Conservation (phyloP, 805 yeast genomes). For the Cyberlindnera nakhonratchasimensis region DNA sequence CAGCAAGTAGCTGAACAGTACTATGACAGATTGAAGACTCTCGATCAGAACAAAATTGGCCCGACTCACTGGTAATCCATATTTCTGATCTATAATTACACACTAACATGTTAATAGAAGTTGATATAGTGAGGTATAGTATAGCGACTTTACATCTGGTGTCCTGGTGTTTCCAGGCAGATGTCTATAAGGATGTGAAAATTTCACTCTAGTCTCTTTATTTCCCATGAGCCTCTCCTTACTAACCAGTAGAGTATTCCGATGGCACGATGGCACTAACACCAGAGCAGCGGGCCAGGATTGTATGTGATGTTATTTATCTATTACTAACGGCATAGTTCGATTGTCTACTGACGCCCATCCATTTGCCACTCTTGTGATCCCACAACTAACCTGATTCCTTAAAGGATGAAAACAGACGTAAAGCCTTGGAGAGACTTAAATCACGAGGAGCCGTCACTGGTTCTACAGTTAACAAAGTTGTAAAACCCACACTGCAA, state of each 20-base stretch:
- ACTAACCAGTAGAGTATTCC: too few relatives aligned
- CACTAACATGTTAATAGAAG: too few relatives aligned
- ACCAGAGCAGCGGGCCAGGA: constrained; percentile 31
- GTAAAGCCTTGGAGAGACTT: constrained; percentile 57
- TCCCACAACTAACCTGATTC: neutral
- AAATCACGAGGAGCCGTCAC: constrained; percentile 39
- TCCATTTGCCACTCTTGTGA: neutral
- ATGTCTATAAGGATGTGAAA: neutral
- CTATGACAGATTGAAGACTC: too few relatives aligned
- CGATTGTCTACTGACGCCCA: neutral
- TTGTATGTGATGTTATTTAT: constrained; percentile 26
- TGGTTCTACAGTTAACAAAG: constrained; percentile 16
- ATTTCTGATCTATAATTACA: too few relatives aligned
- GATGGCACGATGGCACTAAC: constrained; percentile 23
- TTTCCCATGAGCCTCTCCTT: too few relatives aligned
- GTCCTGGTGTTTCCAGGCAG: constrained; percentile 2
- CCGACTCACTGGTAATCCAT: too few relatives aligned
- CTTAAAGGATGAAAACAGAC: constrained; percentile 59
- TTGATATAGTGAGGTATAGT: too few relatives aligned
- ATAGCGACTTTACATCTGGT: too few relatives aligned
- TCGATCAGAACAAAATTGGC: too few relatives aligned
- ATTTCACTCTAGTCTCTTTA: neutral
- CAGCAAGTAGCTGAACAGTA: too few relatives aligned
- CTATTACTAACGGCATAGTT: neutral
- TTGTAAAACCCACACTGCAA: constrained; percentile 17